Percentiles rank a stretch among this genome's conserved stretches.
Evolutionary conservation across 2,329 filamentous ascomycete genomes (phyloP).

Genomic region (Aspergillus fumigatus): DNA sequence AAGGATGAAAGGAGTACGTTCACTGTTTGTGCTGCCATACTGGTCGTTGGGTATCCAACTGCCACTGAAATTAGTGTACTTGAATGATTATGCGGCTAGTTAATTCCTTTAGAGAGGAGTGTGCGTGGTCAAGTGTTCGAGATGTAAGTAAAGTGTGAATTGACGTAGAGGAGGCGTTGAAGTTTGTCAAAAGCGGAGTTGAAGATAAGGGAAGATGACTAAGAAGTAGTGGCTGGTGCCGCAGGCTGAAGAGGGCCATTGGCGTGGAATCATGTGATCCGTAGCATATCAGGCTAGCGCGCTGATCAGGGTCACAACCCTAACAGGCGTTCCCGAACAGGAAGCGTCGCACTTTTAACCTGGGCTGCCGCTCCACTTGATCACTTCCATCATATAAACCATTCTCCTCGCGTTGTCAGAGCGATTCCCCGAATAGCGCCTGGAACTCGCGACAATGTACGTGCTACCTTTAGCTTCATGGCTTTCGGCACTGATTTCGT

Average conservation of each 20-base stretch:
- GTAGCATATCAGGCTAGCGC: conserved; percentile 3
- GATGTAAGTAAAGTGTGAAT: not conserved
- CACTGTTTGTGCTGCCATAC: conserved; percentile 57
- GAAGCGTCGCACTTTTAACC: conserved; percentile 36
- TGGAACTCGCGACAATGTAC: conserved; percentile 53
- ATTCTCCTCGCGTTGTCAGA: conserved; percentile 43
- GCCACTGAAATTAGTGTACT: not conserved
- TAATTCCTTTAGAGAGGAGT: not conserved
- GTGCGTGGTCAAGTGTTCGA: not conserved
- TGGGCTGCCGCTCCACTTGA: conserved; percentile 28
- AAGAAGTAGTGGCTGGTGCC: conserved; percentile 4
- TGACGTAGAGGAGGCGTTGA: not conserved
- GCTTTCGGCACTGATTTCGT: not conserved
- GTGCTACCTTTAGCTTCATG: conserved; percentile 9
- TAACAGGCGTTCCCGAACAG: conserved; percentile 23
- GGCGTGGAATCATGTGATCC: conserved; percentile 3
- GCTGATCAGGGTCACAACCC: conserved; percentile 28
- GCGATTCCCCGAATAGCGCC: conserved; percentile 51
- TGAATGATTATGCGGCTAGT: not conserved
- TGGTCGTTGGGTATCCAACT: conserved; percentile 6
- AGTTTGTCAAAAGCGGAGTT: not conserved
- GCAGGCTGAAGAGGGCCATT: not conserved
- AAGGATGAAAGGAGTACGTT: conserved; percentile 86
- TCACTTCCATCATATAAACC: conserved; percentile 32
- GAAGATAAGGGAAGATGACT: conserved; percentile 9